phyloP scores from a whole-genome alignment of 2,329 filamentous ascomycete species.

The Neonectria magnoliae region DNA sequence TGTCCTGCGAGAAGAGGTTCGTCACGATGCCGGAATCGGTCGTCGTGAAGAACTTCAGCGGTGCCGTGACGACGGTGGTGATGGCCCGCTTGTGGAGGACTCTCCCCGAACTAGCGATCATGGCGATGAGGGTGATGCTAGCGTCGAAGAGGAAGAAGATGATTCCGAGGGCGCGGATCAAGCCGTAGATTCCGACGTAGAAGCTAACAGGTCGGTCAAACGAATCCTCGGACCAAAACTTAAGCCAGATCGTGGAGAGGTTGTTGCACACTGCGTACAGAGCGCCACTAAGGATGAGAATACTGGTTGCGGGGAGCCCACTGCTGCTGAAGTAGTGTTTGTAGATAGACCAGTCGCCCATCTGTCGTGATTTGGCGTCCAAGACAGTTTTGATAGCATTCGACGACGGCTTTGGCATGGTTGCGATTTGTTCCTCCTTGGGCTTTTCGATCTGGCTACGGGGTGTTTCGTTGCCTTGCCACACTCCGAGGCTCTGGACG shows the following conservation, averaged over 20 bases:
- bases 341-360: slow-evolving; percentile 48
- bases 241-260: slow-evolving; percentile 52
- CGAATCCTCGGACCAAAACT: slow-evolving; percentile 51
- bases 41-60: slow-evolving; percentile 53
- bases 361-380: slow-evolving; percentile 42
- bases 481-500: slow-evolving; percentile 50
- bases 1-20: slow-evolving; percentile 59
- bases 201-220: slow-evolving; percentile 37
- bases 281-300: slow-evolving; percentile 34
- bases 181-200: slow-evolving; percentile 46
- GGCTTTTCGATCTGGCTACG: background rate
- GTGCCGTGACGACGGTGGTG: slow-evolving; percentile 49
- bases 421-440: background rate
- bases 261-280: slow-evolving; percentile 42
- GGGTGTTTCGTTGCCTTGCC: slow-evolving; percentile 23
- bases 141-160: slow-evolving; percentile 34
- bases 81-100: slow-evolving; percentile 48
- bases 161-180: slow-evolving; percentile 33
- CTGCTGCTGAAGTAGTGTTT: slow-evolving; percentile 48
- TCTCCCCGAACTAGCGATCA: slow-evolving; percentile 45
- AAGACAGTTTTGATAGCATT: background rate
- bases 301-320: slow-evolving; percentile 22
- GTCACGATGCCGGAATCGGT: slow-evolving; percentile 55
- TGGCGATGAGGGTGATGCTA: slow-evolving; percentile 31
- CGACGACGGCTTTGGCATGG: background rate